phyloP scores from a whole-genome alignment of 306 rosid genomes.

The Rosa persica region DNA sequence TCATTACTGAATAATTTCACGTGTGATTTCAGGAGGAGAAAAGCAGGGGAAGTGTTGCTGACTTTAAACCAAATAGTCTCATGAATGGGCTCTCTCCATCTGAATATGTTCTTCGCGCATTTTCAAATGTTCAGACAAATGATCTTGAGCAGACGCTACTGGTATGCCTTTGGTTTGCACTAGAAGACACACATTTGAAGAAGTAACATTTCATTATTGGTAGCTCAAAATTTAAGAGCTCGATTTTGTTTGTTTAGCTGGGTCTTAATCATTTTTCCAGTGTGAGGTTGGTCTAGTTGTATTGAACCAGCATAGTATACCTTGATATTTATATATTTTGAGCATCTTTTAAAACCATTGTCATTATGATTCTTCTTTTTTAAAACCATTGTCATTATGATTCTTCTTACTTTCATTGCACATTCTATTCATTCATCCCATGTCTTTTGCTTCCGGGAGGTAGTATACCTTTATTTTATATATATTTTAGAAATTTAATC shows the following conservation, averaged over 20 bases:
- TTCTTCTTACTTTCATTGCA: neutral
- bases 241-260: constrained; percentile 3
- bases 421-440: neutral
- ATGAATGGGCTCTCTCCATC: constrained; percentile 80
- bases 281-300: neutral
- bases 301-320: neutral
- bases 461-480: neutral
- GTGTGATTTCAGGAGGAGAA: constrained; percentile 63
- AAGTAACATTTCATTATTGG: neutral
- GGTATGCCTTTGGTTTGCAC: constrained; percentile 45
- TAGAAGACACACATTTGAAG: neutral
- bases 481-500: neutral
- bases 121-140: constrained; percentile 73
- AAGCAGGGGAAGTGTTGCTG: constrained; percentile 38
- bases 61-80: constrained; percentile 60
- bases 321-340: neutral
- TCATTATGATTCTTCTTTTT: neutral
- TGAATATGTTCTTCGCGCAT: constrained; percentile 73
- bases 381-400: neutral
- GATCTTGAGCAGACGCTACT: constrained; percentile 86
- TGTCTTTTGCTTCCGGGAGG: neutral
- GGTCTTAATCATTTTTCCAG: constrained; percentile 9
- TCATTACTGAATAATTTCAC: constrained; percentile 15
- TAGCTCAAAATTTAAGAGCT: neutral
- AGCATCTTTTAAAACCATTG: neutral